Evolutionary conservation across 352 stramenopile genomes (phyloP).

Genomic region (Thraustochytrium striatum): DNA sequence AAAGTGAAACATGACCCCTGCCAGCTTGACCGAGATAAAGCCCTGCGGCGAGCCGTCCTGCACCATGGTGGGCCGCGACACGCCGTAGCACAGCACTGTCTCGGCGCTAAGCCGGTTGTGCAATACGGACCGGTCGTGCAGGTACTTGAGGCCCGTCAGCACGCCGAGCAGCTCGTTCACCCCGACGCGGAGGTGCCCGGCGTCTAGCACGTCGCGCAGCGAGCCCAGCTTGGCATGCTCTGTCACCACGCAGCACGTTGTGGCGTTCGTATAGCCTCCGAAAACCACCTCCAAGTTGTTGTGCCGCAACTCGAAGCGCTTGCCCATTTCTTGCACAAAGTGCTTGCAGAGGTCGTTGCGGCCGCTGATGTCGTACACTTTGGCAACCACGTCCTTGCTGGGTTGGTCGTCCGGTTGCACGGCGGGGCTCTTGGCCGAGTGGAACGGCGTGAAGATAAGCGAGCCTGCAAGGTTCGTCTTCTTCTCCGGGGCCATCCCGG

Average conservation of each 20-base stretch:
- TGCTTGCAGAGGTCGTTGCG: slow-evolving; percentile 15
- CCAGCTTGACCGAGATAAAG: slow-evolving; percentile 20
- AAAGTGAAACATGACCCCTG: slow-evolving; percentile 42
- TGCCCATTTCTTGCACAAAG: slow-evolving; percentile 38
- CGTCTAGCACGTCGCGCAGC: slow-evolving; percentile 5
- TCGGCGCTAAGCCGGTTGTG: slow-evolving; percentile 24
- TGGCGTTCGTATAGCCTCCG: slow-evolving; percentile 3
- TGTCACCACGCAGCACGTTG: background rate
- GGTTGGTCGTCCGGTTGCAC: too few relatives aligned
- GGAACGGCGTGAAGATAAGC: background rate
- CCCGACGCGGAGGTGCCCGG: background rate
- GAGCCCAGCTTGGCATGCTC: slow-evolving; percentile 3
- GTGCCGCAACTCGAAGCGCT: background rate
- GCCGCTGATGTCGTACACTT: background rate
- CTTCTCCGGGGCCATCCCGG: too few relatives aligned
- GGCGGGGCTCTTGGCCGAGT: background rate
- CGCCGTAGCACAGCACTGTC: slow-evolving; percentile 1
- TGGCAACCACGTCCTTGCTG: background rate
- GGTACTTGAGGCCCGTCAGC: background rate
- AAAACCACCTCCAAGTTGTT: slow-evolving; percentile 2
- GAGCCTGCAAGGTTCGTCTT: background rate
- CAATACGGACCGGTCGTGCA: background rate
- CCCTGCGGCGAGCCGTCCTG: background rate
- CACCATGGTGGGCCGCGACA: background rate
- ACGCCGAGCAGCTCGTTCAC: slow-evolving; percentile 11